A percentile compares a stretch with the other conserved stretches of the same genome.
These are phyloP conservation scores for Hanseniaspora mollemarum DNA, from an alignment of 805 yeast genomes.

Conservation along the genomic window DNA sequence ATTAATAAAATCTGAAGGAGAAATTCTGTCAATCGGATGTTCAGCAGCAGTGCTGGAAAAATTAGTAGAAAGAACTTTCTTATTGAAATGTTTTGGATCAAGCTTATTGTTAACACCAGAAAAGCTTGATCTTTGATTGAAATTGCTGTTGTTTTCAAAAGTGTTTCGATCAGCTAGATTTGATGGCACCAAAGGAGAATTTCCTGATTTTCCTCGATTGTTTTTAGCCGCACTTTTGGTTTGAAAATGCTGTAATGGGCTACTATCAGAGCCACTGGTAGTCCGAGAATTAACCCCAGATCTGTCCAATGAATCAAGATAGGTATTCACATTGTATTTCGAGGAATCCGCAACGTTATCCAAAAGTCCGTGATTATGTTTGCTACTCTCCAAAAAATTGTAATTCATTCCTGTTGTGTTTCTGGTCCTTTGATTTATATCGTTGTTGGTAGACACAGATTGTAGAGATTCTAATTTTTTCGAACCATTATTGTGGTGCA, in stretches of 20 bases:
- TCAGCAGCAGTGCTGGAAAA: not conserved
- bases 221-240: not conserved
- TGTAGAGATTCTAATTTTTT: conserved; percentile 2
- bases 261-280: not conserved
- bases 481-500: not conserved
- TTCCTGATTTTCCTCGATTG: not conserved
- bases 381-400: not conserved
- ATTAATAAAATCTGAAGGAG: too few species aligned
- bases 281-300: not conserved
- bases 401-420: not conserved
- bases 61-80: not conserved
- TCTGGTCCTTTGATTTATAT: not conserved
- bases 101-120: conserved; percentile 1
- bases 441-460: conserved; percentile 10
- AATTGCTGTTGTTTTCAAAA: not conserved
- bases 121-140: not conserved
- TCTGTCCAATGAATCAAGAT: not conserved
- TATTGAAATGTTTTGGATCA: not conserved
- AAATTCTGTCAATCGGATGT: too few species aligned
- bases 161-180: not conserved
- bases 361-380: conserved; percentile 16
- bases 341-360: conserved; percentile 12
- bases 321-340: not conserved
- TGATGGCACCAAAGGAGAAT: not conserved
- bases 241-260: not conserved